Evolutionary conservation across 2,329 filamentous ascomycete species (phyloP).

Genomic region (Aspergillus brasiliensis): DNA sequence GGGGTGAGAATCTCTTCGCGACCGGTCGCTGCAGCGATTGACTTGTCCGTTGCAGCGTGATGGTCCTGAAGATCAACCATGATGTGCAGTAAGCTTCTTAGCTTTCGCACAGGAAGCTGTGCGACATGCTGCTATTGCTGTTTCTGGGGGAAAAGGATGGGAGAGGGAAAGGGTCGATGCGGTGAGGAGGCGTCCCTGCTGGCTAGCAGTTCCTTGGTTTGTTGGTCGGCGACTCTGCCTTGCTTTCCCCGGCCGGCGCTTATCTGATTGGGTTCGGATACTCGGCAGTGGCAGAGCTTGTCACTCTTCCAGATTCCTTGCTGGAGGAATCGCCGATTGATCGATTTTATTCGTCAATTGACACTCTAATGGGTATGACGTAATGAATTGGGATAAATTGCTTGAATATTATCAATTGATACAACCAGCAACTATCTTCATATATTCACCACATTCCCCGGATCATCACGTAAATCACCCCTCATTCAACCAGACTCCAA

Average conservation of each 20-base stretch:
- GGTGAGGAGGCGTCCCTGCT: neutral
- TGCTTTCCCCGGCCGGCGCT: neutral
- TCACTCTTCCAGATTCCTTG: neutral
- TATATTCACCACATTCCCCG: neutral
- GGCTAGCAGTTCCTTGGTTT: neutral
- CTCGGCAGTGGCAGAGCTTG: neutral
- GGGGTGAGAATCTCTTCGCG: neutral
- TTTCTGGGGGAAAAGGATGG: too few species aligned
- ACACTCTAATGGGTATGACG: too few species aligned
- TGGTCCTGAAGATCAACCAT: neutral
- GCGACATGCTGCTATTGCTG: neutral
- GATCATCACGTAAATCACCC: neutral
- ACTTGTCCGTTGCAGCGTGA: neutral
- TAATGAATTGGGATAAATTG: too few species aligned
- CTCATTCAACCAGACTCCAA: neutral
- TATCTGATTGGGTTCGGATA: neutral
- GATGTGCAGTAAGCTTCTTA: neutral
- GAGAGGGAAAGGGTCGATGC: neutral
- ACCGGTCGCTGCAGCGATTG: neutral
- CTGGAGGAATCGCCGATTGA: too few species aligned
- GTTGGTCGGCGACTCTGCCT: neutral
- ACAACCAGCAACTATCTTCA: too few species aligned
- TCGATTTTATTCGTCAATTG: too few species aligned
- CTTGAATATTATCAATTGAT: too few species aligned
- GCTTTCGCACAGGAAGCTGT: neutral